Evolutionary conservation across 495 filamentous ascomycete genomes (phyloP), one percentile per base, ranked within the genome.

Genomic region (Bathelium albidoporum): DNA sequence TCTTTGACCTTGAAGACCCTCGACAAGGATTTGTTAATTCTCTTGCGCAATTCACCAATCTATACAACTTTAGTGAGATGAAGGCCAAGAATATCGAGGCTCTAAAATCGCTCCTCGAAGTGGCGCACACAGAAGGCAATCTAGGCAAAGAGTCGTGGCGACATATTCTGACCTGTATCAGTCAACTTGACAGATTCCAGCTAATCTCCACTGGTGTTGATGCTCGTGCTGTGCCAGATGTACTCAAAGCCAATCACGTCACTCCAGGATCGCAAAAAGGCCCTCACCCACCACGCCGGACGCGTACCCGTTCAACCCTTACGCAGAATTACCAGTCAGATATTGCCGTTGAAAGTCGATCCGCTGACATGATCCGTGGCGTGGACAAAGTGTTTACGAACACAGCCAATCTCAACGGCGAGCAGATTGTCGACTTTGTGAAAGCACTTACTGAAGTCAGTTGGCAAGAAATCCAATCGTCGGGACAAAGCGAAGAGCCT

Each of bases 391-490:
- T 99, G 62, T 99, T 97, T 70, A 96, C 90, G 43, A 95, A 90
- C 68, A 97, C 94, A 0, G 92, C 90, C 34, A 95, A 93, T 68
- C 81, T 99, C 2, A 92, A 88, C 29, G 90, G 91, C 63, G 90
- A 95, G 62, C 95, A 94, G 12, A 99, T 99, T 66, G 90, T 99
- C n/a, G 85, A 96, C 73, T 99, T 97, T 74, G 91, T 96, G 32
- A 84, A 87, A 49, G 94, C 94, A 1, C 75, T 99, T 64, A 95
- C 89, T 52, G 91, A 96, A 68, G 91, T 99, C 52, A 97, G 94
- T 75, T 97, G 94, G 94, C 92, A 97, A 69, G 94, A 99, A 72
- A 99, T 99, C 68, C 90, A 92, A 71, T 94, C 90, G 10, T 97
- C 93, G 0, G 94, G 95, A 10, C 91, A 95, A 61, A 96, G 89